Percentiles rank a stretch among this genome's conserved stretches.
Conservation (phyloP, 257 asterid species). For the Solanum infundibuliforme region DNA sequence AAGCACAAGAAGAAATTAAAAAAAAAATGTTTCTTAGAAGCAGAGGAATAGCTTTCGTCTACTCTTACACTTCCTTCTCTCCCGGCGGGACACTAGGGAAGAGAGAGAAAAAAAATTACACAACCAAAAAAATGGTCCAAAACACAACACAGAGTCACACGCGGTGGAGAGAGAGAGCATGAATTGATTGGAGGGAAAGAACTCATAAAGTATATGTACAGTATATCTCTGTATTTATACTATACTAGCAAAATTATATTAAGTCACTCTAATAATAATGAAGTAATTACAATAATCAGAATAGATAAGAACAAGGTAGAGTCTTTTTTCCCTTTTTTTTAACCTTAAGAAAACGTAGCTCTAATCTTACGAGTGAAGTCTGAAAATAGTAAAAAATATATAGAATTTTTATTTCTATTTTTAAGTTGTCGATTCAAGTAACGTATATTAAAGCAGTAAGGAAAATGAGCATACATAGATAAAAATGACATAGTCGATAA, state of each 20-base stretch:
- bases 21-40: constrained; percentile 58
- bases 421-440: neutral
- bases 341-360: neutral
- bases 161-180: neutral
- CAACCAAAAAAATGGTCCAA: neutral
- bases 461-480: neutral
- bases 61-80: constrained; percentile 82
- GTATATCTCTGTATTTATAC: neutral
- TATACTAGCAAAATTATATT: neutral
- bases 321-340: neutral
- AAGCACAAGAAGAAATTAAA: neutral
- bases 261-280: neutral
- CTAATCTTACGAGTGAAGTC: neutral
- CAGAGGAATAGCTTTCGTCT: constrained; percentile 69
- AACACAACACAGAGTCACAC: neutral
- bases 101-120: constrained; percentile 1
- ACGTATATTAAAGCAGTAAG: neutral
- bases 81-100: constrained; percentile 47
- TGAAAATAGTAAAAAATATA: no score
- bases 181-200: constrained; percentile 6
- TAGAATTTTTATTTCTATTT: neutral
- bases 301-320: neutral
- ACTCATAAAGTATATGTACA: neutral
- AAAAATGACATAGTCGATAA: neutral
- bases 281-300: neutral